These are phyloP conservation scores for Inonotus obliquus DNA, from an alignment of 1,284 basidiomycete genomes.

Conservation along the genomic window DNA sequence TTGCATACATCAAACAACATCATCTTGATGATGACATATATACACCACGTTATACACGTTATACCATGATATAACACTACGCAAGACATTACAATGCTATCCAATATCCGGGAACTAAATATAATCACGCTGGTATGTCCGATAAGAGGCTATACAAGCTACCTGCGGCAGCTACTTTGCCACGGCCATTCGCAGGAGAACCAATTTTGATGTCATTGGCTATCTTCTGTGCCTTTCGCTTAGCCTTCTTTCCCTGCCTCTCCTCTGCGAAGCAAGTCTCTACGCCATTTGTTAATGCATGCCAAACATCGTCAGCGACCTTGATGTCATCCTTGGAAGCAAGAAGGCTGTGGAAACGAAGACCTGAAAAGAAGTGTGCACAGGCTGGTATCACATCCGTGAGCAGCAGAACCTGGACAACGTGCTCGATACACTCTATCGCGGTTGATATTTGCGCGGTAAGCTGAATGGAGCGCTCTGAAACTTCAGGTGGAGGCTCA, in stretches of 20 bases:
- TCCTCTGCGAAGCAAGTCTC: conserved; percentile 44
- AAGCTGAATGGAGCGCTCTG: conserved; percentile 66
- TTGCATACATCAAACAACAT: not conserved
- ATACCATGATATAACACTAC: not conserved
- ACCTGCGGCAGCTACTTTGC: not conserved
- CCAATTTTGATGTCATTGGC: not conserved
- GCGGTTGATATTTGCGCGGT: conserved; percentile 62
- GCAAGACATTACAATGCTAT: not conserved
- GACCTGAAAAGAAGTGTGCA: conserved; percentile 51
- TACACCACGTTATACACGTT: not conserved
- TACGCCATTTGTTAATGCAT: conserved; percentile 44
- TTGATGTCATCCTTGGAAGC: conserved; percentile 24
- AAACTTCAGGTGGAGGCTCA: conserved; percentile 22
- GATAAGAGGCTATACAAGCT: conserved; percentile 13
- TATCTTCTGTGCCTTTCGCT: conserved; percentile 4
- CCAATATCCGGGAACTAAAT: not conserved
- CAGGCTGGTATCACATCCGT: conserved; percentile 40
- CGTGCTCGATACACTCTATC: conserved; percentile 52
- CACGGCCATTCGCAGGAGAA: not conserved
- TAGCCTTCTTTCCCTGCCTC: conserved; percentile 27
- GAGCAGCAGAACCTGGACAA: conserved; percentile 58
- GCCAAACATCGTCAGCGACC: conserved; percentile 37
- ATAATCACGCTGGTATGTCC: conserved; percentile 9
- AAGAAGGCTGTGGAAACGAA: conserved; percentile 48
- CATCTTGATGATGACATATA: not conserved